A percentile compares a stretch with the other conserved stretches of the same genome.
phyloP scores from a whole-genome alignment of 768 basidiomycete genomes.

The Dentipellis sp. region DNA sequence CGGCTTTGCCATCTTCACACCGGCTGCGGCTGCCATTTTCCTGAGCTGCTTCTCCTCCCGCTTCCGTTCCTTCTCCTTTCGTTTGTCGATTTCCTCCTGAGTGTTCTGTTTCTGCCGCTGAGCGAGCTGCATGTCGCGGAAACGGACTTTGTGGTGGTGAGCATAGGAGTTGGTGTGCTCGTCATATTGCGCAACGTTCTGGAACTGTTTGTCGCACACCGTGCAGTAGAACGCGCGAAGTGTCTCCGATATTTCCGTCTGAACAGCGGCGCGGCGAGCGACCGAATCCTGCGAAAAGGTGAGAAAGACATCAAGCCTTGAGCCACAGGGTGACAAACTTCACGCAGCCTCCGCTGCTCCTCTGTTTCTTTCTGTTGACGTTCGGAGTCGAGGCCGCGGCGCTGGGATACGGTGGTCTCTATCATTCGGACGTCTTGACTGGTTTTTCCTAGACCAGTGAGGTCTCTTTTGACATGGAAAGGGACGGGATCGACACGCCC shows the following conservation, averaged over 20 bases:
- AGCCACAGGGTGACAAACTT: constrained; percentile 34
- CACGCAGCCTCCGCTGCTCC: constrained; percentile 63
- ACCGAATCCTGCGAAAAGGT: constrained; percentile 41
- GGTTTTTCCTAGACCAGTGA: constrained; percentile 71
- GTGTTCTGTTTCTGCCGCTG: constrained; percentile 46
- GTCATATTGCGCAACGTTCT: constrained; percentile 79
- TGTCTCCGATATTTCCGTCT: constrained; percentile 57
- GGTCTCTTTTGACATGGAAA: constrained; percentile 69
- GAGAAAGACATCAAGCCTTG: background rate
- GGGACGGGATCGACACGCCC: constrained; percentile 80
- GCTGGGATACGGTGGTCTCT: constrained; percentile 75
- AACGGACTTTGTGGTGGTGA: constrained; percentile 77
- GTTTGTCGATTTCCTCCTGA: constrained; percentile 59
- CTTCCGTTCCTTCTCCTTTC: constrained; percentile 80
- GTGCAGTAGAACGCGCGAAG: constrained; percentile 72
- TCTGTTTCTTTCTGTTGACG: constrained; percentile 73
- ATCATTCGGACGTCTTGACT: constrained; percentile 78
- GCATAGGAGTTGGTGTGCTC: constrained; percentile 88
- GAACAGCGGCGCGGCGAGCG: constrained; percentile 55
- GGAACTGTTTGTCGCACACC: constrained; percentile 83
- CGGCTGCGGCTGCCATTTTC: constrained; percentile 75
- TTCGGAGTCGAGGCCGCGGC: constrained; percentile 74
- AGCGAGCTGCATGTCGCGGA: constrained; percentile 74
- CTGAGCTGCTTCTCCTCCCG: constrained; percentile 80
- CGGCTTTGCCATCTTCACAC: constrained; percentile 49